Percentiles rank a stretch among this genome's conserved stretches.
Evolutionary conservation across 2,329 filamentous ascomycete genomes (phyloP).

Genomic region (Cryphonectria parasitica): DNA sequence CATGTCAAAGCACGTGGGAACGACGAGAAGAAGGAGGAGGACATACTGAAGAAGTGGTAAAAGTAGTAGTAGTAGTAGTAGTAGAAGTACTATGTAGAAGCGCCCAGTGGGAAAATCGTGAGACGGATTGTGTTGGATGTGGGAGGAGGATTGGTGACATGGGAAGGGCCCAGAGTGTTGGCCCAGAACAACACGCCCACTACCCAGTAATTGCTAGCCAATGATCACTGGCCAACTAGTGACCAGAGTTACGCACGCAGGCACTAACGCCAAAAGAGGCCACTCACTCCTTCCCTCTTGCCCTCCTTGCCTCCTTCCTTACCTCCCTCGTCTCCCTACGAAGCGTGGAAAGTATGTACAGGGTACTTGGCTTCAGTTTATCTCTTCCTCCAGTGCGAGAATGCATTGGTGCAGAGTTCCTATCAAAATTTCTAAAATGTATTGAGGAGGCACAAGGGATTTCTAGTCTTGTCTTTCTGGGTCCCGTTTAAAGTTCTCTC

Average conservation of each 20-base stretch:
- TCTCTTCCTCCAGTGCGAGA: no score
- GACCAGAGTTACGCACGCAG: neutral
- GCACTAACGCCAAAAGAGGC: neutral
- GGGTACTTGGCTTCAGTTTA: no score
- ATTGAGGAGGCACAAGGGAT: no score
- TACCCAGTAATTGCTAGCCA: neutral
- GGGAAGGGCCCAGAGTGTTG: neutral
- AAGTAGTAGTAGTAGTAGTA: no score
- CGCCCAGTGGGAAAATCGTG: neutral
- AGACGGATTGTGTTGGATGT: neutral
- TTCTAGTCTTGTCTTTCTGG: neutral
- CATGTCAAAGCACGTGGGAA: no score
- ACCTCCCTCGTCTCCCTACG: no score
- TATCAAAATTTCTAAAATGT: no score
- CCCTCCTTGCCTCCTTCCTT: no score
- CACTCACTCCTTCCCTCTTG: neutral
- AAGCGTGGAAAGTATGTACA: no score
- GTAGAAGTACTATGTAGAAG: neutral
- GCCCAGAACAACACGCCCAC: neutral
- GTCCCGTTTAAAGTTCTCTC: neutral
- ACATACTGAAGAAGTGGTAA: neutral
- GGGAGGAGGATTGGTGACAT: neutral
- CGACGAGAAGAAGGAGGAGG: no score
- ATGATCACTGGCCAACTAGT: neutral
- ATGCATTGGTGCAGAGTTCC: no score